Evolutionary conservation across 2,329 filamentous ascomycete genomes (phyloP), one percentile per base, ranked within the genome.

Genomic region (Aureobasidium sp.): DNA sequence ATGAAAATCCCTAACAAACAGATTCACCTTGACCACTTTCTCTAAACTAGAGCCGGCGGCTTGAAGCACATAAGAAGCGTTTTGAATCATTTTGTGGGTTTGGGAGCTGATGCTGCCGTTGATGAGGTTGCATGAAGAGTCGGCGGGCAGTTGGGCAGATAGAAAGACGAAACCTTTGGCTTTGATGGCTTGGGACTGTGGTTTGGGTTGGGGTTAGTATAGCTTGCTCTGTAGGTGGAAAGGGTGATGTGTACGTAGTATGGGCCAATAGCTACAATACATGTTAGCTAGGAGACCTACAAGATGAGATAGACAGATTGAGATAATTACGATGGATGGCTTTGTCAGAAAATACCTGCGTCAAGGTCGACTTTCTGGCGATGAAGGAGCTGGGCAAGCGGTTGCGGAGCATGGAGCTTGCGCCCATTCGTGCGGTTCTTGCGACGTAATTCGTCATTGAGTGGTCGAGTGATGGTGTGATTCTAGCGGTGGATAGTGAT

Each of bases 151-250:
- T 29, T 62, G 59, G 3, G 48, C 59, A 8, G 59, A 62, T 34
- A 62, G 50, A 11, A 54, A 62, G 50, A 62, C 50, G n/a, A 62
- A 55, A 15, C 59, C 50, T 13, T 53, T 54, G 29, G 59, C 59
- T 49, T 49, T 55, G 42, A 48, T 54, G 30, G 59, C 59, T 62
- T 62, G 49, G 3, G 59, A 62, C 32, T 30, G 30, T 30, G 30
- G 30, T 30, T 21, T 21, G 21, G 21, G 21, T 21, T 21, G 21
- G 21, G 21, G 21, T 21, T 21, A 21, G 21, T 21, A 21, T 21
- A 21, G 21, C 21, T 21, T 21, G 21, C 21, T 21, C 21, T 21
- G 21, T 21, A 21, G 21, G 21, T 21, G 21, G 21, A 21, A 21
- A 30, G 30, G 5, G 32, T 34, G 32, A 3, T 34, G 10, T 11